Percentiles rank a stretch among this genome's conserved stretches.
These are phyloP conservation scores for Clavispora santaluciae DNA, from an alignment of 805 yeast genomes.

Conservation along the genomic window DNA sequence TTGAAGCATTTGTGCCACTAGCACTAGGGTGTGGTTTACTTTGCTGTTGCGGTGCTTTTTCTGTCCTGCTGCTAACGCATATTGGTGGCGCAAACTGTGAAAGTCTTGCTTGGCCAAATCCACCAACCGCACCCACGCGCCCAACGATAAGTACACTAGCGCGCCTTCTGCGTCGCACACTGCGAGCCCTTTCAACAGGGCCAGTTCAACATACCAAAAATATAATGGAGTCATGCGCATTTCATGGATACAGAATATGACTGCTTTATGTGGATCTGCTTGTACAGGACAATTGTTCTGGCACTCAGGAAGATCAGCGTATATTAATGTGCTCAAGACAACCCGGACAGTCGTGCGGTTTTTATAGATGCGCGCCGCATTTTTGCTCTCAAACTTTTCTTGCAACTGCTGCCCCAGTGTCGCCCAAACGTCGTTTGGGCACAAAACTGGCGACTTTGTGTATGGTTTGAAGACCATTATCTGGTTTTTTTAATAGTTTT, in stretches of 20 bases:
- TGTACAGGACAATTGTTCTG: no score
- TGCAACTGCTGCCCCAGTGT: no score
- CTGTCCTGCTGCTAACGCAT: conserved; percentile 7
- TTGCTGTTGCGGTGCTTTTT: neutral
- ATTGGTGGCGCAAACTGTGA: neutral
- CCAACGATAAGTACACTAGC: conserved; percentile 11
- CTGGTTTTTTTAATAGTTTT: no score
- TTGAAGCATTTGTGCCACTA: conserved; percentile 4
- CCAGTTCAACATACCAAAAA: conserved; percentile 13
- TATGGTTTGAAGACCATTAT: no score
- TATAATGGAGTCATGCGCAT: conserved; percentile 1
- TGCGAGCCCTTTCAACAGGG: conserved; percentile 8
- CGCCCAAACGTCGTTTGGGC: no score
- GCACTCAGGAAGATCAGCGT: no score
- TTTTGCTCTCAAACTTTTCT: neutral
- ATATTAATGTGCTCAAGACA: no score
- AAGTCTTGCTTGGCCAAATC: conserved; percentile 11
- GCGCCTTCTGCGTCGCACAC: conserved; percentile 10
- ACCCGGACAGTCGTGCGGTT: no score
- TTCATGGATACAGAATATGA: neutral
- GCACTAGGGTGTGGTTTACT: neutral
- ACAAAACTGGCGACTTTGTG: no score
- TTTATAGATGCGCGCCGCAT: neutral
- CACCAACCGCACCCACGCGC: conserved; percentile 12
- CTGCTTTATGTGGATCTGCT: neutral